Percentiles rank a stretch among this genome's conserved stretches.
Conservation (phyloP, 768 basidiomycete genomes). For the Mycena chlorophos region DNA sequence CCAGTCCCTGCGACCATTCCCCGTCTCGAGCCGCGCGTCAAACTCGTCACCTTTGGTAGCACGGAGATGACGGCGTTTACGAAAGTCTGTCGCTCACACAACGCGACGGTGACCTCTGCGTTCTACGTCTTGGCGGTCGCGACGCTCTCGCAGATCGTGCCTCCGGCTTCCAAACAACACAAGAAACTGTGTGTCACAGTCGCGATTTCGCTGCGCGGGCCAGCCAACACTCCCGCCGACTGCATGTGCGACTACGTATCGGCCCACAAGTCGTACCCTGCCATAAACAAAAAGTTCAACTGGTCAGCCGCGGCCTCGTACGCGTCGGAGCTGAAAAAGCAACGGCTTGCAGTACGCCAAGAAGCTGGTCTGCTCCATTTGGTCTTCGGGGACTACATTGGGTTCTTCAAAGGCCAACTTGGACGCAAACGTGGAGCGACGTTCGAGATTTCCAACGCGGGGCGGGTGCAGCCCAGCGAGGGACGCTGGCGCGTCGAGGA, state of each 20-base stretch:
- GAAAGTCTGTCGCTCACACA: constrained; percentile 28
- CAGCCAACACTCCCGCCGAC: constrained; percentile 27
- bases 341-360: constrained; percentile 21
- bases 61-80: constrained; percentile 25
- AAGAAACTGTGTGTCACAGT: constrained; percentile 25
- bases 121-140: constrained; percentile 30
- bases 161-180: constrained; percentile 1
- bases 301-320: constrained; percentile 35
- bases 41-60: background rate
- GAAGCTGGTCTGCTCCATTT: constrained; percentile 35
- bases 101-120: constrained; percentile 36
- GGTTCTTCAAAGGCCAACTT: constrained; percentile 29
- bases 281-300: constrained; percentile 28
- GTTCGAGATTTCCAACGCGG: constrained; percentile 41
- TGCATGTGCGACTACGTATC: constrained; percentile 38
- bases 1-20: background rate
- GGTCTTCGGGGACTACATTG: constrained; percentile 33
- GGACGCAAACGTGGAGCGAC: constrained; percentile 34
- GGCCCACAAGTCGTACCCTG: constrained; percentile 20
- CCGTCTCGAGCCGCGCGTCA: background rate
- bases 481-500: constrained; percentile 24
- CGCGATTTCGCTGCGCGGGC: constrained; percentile 36
- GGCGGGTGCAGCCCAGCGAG: constrained; percentile 23
- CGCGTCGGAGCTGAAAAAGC: constrained; percentile 27
- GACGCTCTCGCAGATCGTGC: constrained; percentile 30